A percentile compares a stretch with the other conserved stretches of the same genome.
Conservation (phyloP, 371 early-diverging fungal species). For the Polyrhizophydium stewartii region DNA sequence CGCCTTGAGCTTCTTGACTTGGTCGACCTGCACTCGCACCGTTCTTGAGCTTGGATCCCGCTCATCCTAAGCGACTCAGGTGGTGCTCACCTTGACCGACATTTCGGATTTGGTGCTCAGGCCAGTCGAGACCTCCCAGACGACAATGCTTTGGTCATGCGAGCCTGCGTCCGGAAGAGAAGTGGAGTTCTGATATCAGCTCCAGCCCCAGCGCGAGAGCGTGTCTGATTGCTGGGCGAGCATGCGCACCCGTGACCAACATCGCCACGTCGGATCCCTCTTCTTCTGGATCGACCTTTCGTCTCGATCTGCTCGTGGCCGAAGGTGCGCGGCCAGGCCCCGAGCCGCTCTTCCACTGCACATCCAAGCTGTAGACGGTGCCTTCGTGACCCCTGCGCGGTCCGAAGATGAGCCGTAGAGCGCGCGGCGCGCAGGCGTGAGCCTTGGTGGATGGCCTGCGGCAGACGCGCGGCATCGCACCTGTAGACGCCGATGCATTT, state of each 20-base stretch:
- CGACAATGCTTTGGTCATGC: conserved; percentile 35
- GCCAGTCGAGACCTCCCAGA: conserved; percentile 25
- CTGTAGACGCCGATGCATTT: conserved; percentile 1
- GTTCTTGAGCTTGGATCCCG: not conserved
- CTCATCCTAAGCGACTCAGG: not conserved
- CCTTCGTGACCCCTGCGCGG: conserved; percentile 26
- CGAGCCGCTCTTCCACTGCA: conserved; percentile 10
- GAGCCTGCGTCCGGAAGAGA: conserved; percentile 36
- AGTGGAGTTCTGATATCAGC: too few species aligned
- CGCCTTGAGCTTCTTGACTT: conserved; percentile 17
- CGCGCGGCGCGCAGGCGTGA: not conserved
- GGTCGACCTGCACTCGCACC: conserved; percentile 17
- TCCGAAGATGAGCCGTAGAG: not conserved
- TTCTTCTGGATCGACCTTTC: not conserved
- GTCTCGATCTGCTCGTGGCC: not conserved
- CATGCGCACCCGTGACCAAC: not conserved
- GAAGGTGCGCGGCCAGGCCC: not conserved
- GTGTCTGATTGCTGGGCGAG: too few species aligned
- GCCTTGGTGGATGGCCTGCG: not conserved
- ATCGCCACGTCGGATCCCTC: not conserved
- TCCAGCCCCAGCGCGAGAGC: too few species aligned
- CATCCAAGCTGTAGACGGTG: conserved; percentile 41
- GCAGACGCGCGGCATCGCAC: not conserved
- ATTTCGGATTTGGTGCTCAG: conserved; percentile 2
- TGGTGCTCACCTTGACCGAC: conserved; percentile 8